These are phyloP conservation scores for Mucor velutinosus DNA, from an alignment of 371 early-diverging fungal genomes.

Conservation along the genomic window DNA sequence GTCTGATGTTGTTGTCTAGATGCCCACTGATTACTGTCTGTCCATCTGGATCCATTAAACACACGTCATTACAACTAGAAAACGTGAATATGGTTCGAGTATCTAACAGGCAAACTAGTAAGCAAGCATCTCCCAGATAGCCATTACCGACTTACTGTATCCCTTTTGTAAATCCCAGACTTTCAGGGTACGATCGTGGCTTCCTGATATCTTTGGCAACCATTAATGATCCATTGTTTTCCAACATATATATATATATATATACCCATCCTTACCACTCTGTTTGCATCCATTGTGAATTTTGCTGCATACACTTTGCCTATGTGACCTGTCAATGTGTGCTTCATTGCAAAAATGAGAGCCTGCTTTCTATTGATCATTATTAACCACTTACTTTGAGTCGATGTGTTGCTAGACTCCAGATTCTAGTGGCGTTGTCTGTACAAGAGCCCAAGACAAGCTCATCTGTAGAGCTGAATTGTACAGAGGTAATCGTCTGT, in stretches of 20 bases:
- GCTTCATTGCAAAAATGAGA: conserved; percentile 45
- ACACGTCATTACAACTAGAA: conserved; percentile 93
- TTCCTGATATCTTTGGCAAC: conserved; percentile 74
- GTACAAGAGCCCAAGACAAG: conserved; percentile 85
- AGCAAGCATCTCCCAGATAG: background rate
- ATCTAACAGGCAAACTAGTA: conserved; percentile 34
- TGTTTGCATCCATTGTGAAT: conserved; percentile 78
- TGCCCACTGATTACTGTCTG: conserved; percentile 88
- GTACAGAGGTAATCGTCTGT: conserved; percentile 82
- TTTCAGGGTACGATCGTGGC: conserved; percentile 95
- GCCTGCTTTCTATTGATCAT: background rate
- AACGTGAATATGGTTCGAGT: conserved; percentile 89
- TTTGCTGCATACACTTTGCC: conserved; percentile 90
- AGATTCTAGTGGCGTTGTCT: conserved; percentile 89
- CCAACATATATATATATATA: background rate
- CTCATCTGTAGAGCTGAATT: conserved; percentile 80
- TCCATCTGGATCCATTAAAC: conserved; percentile 83
- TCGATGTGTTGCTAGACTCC: conserved; percentile 79
- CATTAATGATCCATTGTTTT: background rate
- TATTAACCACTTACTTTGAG: conserved; percentile 43
- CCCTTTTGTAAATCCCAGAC: conserved; percentile 93
- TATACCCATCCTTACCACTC: conserved; percentile 60
- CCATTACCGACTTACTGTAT: conserved; percentile 66
- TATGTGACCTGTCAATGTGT: conserved; percentile 94
- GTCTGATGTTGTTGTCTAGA: conserved; percentile 85